A percentile compares a stretch with the other conserved stretches of the same genome.
Evolutionary conservation across 352 stramenopile genomes (phyloP).

Genomic region (Phytophthora megakarya): DNA sequence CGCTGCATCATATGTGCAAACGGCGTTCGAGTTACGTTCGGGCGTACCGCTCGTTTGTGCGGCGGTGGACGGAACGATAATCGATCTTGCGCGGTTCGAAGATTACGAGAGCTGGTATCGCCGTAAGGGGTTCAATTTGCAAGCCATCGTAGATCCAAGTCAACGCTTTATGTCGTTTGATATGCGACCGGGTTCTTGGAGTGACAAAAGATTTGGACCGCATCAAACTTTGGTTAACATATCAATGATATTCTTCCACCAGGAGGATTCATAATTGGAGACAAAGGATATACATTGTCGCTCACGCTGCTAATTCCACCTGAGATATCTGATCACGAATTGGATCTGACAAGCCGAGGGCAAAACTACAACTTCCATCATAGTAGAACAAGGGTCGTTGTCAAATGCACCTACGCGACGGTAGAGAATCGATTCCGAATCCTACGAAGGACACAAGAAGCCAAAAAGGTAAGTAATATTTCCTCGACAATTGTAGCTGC

Average conservation of each 20-base stretch:
- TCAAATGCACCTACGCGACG: not conserved
- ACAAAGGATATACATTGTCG: conserved; percentile 3
- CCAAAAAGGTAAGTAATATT: not conserved
- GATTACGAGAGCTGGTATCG: conserved; percentile 7
- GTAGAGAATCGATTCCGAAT: conserved; percentile 1
- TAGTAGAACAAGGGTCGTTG: not conserved
- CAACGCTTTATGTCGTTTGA: conserved; percentile 7
- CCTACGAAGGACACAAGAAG: conserved; percentile 1
- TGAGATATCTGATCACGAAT: not conserved
- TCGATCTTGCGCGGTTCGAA: not conserved
- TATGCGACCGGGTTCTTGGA: not conserved
- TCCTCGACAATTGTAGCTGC: not conserved
- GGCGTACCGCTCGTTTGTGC: conserved; percentile 3
- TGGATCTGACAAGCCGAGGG: not conserved
- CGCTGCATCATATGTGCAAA: no score
- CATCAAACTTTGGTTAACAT: conserved; percentile 2
- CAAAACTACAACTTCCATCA: conserved; percentile 5
- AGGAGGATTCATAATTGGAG: not conserved
- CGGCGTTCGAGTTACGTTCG: not conserved
- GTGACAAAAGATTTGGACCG: conserved; percentile 11
- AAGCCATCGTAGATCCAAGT: not conserved
- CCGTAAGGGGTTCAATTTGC: conserved; percentile 2
- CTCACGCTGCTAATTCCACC: not conserved
- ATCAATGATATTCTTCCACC: not conserved
- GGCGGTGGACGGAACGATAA: not conserved